Evolutionary conservation across 352 stramenopile genomes (phyloP).

Genomic region (Globisporangium sylvaticum): DNA sequence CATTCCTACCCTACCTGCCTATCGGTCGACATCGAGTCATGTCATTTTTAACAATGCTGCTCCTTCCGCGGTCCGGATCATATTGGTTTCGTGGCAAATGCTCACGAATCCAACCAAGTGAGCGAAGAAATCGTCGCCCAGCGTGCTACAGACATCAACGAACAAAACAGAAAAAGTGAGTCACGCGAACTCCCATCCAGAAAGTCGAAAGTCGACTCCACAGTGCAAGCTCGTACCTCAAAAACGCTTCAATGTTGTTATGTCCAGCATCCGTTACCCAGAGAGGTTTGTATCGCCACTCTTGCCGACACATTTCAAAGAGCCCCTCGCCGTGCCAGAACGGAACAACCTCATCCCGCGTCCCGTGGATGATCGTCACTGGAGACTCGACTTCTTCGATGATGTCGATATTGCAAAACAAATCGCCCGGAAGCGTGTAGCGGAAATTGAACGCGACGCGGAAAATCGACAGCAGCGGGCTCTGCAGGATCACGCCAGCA

Average conservation of each 20-base stretch:
- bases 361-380: constrained; percentile 98
- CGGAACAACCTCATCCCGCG: constrained; percentile 97
- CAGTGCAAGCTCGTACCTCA: constrained; percentile 51
- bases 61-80: constrained; percentile 37
- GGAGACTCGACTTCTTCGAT: constrained; percentile 89
- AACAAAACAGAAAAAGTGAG: neutral
- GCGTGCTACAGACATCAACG: constrained; percentile 23
- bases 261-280: constrained; percentile 97
- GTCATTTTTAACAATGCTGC: neutral
- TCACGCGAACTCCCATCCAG: neutral
- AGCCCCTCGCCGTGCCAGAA: constrained; percentile 97
- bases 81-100: constrained; percentile 65
- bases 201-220: constrained; percentile 1
- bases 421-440: constrained; percentile 95
- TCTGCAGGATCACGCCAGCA: constrained; percentile 95
- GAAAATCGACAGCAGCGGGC: constrained; percentile 95
- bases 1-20: constrained; percentile 16
- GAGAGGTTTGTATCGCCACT: constrained; percentile 95
- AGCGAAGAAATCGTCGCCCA: constrained; percentile 77
- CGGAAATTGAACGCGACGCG: constrained; percentile 98
- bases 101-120: constrained; percentile 76
- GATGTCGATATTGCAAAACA: constrained; percentile 98
- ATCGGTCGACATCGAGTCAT: constrained; percentile 18
- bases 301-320: constrained; percentile 89
- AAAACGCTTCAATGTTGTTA: constrained; percentile 98